phyloP scores from a whole-genome alignment of 2,329 filamentous ascomycete species.

The Verticillium alfalfae region DNA sequence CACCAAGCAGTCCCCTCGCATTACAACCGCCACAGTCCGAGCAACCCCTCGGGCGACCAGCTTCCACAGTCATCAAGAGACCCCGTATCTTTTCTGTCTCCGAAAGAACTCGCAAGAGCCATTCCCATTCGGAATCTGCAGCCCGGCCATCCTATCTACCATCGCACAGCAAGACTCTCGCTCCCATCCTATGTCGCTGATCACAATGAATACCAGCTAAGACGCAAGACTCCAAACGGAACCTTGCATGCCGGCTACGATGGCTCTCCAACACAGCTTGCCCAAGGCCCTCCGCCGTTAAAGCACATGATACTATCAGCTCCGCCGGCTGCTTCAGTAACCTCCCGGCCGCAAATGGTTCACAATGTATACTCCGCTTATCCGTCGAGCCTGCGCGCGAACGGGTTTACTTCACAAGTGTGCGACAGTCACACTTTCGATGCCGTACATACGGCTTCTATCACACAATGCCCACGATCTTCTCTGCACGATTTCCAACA shows the following conservation, averaged over 20 bases:
- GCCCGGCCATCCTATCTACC: conserved; percentile 20
- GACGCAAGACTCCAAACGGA: conserved; percentile 91
- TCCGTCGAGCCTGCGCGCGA: background rate
- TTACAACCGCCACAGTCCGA: conserved; percentile 6
- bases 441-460: background rate
- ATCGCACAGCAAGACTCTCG: background rate
- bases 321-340: background rate
- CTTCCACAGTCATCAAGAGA: conserved; percentile 8
- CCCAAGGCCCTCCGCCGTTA: conserved; percentile 65
- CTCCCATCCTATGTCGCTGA: conserved; percentile 15
- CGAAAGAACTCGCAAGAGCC: conserved; percentile 18
- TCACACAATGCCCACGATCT: background rate
- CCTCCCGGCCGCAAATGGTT: background rate
- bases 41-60: conserved; percentile 17
- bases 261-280: conserved; percentile 69
- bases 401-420: background rate
- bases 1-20: conserved; percentile 26
- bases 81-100: conserved; percentile 5
- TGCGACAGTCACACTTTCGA: background rate
- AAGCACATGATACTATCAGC: conserved; percentile 71
- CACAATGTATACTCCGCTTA: background rate
- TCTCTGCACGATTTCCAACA: background rate
- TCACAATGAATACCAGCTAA: conserved; percentile 67
- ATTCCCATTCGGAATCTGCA: conserved; percentile 31
- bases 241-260: conserved; percentile 90